These are phyloP conservation scores for Catunica adiposa DNA, from an alignment of 2,329 filamentous ascomycete genomes.

Conservation along the genomic window DNA sequence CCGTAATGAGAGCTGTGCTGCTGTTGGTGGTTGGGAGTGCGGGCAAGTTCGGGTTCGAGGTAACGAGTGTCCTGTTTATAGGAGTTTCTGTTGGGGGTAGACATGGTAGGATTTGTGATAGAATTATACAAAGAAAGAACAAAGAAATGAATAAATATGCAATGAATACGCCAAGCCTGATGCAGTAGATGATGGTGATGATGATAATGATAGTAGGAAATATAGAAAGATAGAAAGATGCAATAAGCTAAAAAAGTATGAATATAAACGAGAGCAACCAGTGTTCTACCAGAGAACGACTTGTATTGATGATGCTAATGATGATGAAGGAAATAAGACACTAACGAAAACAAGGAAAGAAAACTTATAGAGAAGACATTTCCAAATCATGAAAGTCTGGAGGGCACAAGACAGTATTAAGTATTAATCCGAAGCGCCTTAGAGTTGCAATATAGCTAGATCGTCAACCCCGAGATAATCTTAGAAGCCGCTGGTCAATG, in stretches of 20 bases:
- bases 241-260: not conserved
- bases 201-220: not conserved
- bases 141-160: constrained; percentile 2
- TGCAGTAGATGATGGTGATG: not conserved
- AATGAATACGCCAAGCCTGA: not conserved
- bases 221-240: not conserved
- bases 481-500: constrained; percentile 4
- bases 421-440: not conserved
- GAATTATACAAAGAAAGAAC: constrained; percentile 3
- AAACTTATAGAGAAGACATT: too few relatives aligned
- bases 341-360: not conserved
- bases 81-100: constrained; percentile 27
- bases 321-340: not conserved
- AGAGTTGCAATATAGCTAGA: not conserved
- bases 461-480: not conserved
- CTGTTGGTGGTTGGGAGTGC: not conserved
- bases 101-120: constrained; percentile 23
- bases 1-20: constrained; percentile 7
- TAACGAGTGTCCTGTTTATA: constrained; percentile 20
- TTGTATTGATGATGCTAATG: not conserved
- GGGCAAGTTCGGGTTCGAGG: constrained; percentile 22
- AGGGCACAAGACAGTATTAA: not conserved
- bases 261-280: constrained; percentile 1
- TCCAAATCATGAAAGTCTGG: not conserved
- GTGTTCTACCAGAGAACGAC: constrained; percentile 6